Conservation (phyloP, 768 basidiomycete genomes). For the Cyathus striatus region DNA sequence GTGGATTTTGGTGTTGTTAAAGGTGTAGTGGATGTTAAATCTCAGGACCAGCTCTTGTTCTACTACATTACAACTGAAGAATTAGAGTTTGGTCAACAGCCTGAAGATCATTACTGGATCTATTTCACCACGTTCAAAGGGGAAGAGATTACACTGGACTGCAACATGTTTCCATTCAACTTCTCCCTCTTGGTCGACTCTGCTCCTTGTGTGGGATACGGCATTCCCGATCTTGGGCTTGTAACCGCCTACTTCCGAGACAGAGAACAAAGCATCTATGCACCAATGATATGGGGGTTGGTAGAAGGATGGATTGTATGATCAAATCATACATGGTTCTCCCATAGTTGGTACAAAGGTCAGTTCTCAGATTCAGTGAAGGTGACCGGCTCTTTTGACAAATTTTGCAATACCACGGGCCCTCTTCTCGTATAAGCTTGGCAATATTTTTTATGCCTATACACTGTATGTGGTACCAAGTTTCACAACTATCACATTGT, state of each 20-base stretch:
- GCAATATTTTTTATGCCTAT: slow-evolving; percentile 62
- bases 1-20: slow-evolving; percentile 38
- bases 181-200: slow-evolving; percentile 14
- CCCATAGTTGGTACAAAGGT: slow-evolving; percentile 68
- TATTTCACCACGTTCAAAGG: slow-evolving; percentile 40
- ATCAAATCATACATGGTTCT: slow-evolving; percentile 30
- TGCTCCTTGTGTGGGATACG: neutral
- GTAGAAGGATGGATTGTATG: slow-evolving; percentile 56
- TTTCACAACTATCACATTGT: slow-evolving; percentile 76
- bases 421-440: slow-evolving; percentile 71
- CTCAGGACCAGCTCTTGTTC: slow-evolving; percentile 31
- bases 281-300: too few species aligned
- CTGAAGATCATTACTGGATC: slow-evolving; percentile 43
- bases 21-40: slow-evolving; percentile 26
- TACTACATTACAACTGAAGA: slow-evolving; percentile 14
- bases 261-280: too few species aligned
- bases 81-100: slow-evolving; percentile 31
- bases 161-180: slow-evolving; percentile 38
- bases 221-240: slow-evolving; percentile 7
- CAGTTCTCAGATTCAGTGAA: slow-evolving; percentile 46
- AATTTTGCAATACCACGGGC: slow-evolving; percentile 70
- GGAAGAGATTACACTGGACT: slow-evolving; percentile 34
- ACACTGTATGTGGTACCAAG: slow-evolving; percentile 80
- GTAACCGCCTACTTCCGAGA: slow-evolving; percentile 21
- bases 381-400: slow-evolving; percentile 46